Percentiles rank a stretch among this genome's conserved stretches.
phyloP scores from a whole-genome alignment of 2,329 filamentous ascomycete species.

The Curvularia verruculosa region DNA sequence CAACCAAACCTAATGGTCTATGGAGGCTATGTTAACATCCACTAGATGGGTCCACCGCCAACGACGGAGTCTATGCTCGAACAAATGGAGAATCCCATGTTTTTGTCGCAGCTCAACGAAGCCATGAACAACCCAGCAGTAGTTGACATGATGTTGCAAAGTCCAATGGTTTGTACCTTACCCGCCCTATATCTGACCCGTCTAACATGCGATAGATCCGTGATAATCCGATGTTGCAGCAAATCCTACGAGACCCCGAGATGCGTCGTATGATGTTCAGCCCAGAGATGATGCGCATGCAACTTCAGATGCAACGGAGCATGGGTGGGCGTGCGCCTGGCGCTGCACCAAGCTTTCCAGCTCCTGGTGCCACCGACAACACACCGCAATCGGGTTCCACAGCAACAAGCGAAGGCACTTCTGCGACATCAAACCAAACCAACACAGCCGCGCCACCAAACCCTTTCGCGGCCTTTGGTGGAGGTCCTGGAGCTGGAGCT shows the following conservation, averaged over 20 bases:
- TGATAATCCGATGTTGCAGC: constrained; percentile 83
- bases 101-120: constrained; percentile 88
- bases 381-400: constrained; percentile 58
- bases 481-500: constrained; percentile 33
- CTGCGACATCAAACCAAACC: constrained; percentile 47
- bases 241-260: constrained; percentile 85
- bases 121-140: constrained; percentile 94
- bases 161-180: constrained; percentile 57
- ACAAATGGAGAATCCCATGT: constrained; percentile 87
- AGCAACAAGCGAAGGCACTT: constrained; percentile 41
- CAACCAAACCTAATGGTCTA: background rate
- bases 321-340: constrained; percentile 57
- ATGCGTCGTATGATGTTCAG: constrained; percentile 94
- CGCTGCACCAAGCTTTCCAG: constrained; percentile 72
- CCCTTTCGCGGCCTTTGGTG: constrained; percentile 55
- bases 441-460: constrained; percentile 48
- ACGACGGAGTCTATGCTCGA: constrained; percentile 79
- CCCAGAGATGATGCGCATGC: constrained; percentile 80
- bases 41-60: constrained; percentile 88
- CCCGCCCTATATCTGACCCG: background rate
- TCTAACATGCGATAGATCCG: constrained; percentile 62
- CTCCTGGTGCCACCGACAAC: constrained; percentile 88
- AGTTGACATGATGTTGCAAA: constrained; percentile 75
- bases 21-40: constrained; percentile 24
- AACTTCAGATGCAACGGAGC: constrained; percentile 77